Evolutionary conservation across 352 stramenopile species (phyloP).

Genomic region (Hyphochytrium catenoides): DNA sequence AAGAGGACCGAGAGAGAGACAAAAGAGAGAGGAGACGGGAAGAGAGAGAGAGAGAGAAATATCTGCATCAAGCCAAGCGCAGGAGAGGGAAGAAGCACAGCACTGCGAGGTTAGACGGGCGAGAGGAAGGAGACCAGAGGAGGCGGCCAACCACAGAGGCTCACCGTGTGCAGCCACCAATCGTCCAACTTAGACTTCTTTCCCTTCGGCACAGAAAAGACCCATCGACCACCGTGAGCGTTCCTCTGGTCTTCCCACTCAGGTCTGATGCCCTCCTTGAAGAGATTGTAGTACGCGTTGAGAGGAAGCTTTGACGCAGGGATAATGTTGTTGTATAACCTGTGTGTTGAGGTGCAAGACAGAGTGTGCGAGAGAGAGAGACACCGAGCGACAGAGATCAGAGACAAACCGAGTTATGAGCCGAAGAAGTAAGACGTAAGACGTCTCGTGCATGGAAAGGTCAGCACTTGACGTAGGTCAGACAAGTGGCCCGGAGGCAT

Average conservation of each 20-base stretch:
- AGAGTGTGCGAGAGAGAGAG: no score
- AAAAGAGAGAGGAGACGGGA: neutral
- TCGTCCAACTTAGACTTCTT: conserved; percentile 76
- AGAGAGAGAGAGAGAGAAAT: neutral
- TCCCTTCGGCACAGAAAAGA: conserved; percentile 81
- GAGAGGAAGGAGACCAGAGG: no score
- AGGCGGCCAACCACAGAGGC: no score
- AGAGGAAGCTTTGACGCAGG: conserved; percentile 57
- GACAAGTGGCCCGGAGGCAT: conserved; percentile 12
- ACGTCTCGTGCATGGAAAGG: neutral
- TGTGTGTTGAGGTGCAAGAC: conserved; percentile 2
- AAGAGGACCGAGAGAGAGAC: neutral
- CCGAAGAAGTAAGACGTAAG: no score
- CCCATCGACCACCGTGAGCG: conserved; percentile 85
- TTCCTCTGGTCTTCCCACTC: conserved; percentile 94
- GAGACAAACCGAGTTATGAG: neutral
- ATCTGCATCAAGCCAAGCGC: no score
- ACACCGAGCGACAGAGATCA: conserved; percentile 10
- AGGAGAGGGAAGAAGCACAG: no score
- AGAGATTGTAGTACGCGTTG: conserved; percentile 91
- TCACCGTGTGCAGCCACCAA: conserved; percentile 82
- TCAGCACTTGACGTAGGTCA: conserved; percentile 9
- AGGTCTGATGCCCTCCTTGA: conserved; percentile 82
- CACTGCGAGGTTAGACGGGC: no score
- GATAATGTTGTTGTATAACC: conserved; percentile 83